These are phyloP conservation scores for Malassezia sp. DNA, from an alignment of 1,284 basidiomycete species.

Conservation along the genomic window DNA sequence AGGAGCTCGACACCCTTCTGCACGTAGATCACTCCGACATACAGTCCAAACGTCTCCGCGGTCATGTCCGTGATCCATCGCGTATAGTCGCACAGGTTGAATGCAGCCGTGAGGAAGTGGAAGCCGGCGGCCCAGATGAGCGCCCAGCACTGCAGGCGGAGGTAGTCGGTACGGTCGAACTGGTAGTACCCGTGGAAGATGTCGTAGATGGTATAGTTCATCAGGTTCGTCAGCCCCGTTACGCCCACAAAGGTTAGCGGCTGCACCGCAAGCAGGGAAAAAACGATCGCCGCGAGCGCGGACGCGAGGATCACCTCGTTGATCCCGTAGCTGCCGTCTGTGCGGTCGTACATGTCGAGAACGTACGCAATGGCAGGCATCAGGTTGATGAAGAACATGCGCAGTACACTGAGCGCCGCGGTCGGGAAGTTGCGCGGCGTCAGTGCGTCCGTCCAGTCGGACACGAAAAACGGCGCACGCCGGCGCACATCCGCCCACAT, in stretches of 20 bases:
- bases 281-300: conserved; percentile 74
- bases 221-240: conserved; percentile 57
- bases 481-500: conserved; percentile 66
- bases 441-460: conserved; percentile 36
- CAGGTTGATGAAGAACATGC: conserved; percentile 51
- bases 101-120: conserved; percentile 72
- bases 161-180: conserved; percentile 28
- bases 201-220: conserved; percentile 44
- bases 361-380: conserved; percentile 86
- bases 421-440: conserved; percentile 29
- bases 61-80: conserved; percentile 58
- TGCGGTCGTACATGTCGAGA: conserved; percentile 74
- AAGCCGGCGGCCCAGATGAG: conserved; percentile 86
- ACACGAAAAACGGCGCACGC: conserved; percentile 59
- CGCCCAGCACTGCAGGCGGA: conserved; percentile 56
- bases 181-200: conserved; percentile 39
- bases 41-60: conserved; percentile 82
- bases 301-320: conserved; percentile 58
- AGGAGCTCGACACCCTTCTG: conserved; percentile 50
- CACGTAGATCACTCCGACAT: conserved; percentile 43
- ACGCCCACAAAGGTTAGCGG: conserved; percentile 87
- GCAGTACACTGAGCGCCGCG: conserved; percentile 24
- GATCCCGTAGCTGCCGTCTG: conserved; percentile 76
- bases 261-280: conserved; percentile 77
- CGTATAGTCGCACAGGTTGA: conserved; percentile 55